phyloP scores from a whole-genome alignment of 2,329 filamentous ascomycete genomes.

The Neopestalotiopsis clavispora region DNA sequence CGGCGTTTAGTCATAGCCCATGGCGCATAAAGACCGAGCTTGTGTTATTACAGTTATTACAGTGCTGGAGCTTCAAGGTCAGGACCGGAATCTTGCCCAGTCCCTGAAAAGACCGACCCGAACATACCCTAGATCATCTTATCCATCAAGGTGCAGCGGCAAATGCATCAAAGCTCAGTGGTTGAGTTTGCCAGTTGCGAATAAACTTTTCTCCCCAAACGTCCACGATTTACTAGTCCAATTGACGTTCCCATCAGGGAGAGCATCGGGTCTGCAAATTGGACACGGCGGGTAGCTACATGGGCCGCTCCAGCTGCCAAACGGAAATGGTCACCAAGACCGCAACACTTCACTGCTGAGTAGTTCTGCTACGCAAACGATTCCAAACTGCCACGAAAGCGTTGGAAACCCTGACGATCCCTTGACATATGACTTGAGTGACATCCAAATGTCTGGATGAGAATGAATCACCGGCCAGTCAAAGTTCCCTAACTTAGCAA shows the following conservation, averaged over 20 bases:
- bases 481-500: not conserved
- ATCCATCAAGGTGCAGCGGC: not conserved
- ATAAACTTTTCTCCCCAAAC: not conserved
- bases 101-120: conserved; percentile 2
- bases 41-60: not conserved
- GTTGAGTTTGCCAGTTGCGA: not conserved
- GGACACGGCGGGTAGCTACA: not conserved
- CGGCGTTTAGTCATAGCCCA: not conserved
- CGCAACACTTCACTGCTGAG: not conserved
- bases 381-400: not conserved
- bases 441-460: not conserved
- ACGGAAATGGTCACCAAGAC: not conserved
- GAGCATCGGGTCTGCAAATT: too few species aligned
- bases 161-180: not conserved
- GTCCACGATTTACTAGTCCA: not conserved
- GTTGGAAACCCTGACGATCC: not conserved
- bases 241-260: not conserved
- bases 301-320: not conserved
- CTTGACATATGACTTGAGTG: not conserved
- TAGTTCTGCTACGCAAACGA: not conserved
- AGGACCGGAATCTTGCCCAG: not conserved
- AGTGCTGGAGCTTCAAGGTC: not conserved
- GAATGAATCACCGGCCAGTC: not conserved
- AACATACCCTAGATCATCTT: not conserved
- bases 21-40: not conserved